phyloP scores from a whole-genome alignment of 768 basidiomycete genomes.

The Boletellus emodensis region DNA sequence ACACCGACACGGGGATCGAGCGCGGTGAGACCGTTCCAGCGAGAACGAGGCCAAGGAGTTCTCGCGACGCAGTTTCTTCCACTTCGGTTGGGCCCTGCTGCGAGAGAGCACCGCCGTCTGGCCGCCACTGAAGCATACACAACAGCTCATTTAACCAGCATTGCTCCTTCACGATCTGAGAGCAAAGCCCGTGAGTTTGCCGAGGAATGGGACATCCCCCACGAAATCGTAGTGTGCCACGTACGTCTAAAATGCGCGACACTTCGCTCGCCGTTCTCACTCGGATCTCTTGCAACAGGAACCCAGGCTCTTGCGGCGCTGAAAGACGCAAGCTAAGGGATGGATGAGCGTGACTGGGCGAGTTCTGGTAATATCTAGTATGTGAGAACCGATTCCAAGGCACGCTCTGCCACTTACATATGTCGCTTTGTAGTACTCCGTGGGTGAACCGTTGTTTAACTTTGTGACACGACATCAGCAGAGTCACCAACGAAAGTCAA shows the following conservation, averaged over 20 bases:
- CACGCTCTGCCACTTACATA: constrained; percentile 47
- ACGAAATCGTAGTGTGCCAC: constrained; percentile 1
- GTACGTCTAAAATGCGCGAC: constrained; percentile 71
- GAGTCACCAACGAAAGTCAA: background rate
- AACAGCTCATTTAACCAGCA: constrained; percentile 82
- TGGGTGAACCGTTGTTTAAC: constrained; percentile 51
- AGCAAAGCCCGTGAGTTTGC: background rate
- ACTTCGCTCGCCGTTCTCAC: constrained; percentile 71
- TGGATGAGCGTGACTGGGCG: constrained; percentile 64
- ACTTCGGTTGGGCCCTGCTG: constrained; percentile 21
- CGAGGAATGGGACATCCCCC: background rate
- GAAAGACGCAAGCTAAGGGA: constrained; percentile 64
- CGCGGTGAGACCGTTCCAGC: constrained; percentile 41
- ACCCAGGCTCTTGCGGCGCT: constrained; percentile 73
- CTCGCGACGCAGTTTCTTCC: constrained; percentile 39
- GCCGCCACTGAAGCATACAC: constrained; percentile 54
- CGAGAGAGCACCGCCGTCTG: constrained; percentile 34
- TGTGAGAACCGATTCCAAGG: background rate
- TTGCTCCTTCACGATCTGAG: constrained; percentile 64
- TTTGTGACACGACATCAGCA: constrained; percentile 28
- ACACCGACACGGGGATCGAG: constrained; percentile 68
- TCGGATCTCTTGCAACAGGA: constrained; percentile 64
- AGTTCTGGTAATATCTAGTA: constrained; percentile 41
- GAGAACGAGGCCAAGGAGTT: constrained; percentile 62
- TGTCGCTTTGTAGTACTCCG: constrained; percentile 63